Base-by-base conservation (phyloP, 1,284 basidiomycete species). In the Cryptococcus sp. region DNA sequence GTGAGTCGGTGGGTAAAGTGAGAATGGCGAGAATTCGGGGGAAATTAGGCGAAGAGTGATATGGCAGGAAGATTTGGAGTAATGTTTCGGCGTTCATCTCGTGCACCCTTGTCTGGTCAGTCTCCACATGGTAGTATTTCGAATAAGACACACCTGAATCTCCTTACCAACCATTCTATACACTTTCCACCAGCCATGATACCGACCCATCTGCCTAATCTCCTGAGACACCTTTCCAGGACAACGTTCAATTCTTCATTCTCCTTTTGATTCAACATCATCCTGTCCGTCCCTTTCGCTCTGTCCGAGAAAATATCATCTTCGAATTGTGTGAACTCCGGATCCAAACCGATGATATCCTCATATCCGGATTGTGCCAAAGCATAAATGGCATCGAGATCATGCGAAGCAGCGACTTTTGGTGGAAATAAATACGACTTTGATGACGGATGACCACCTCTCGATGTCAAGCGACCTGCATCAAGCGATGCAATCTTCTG, bases 31-130 rank as follows among this genome's bases (percentile, higher is more conserved):
- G 80, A 82, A 98, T 90, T 71, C 95, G 94, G 6, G 88, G 83
- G 74, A 98, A 98, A 71, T 98, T 93, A 0, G 89, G 86, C 2
- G 95, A 91, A 64, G 93, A 90, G 69, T 98, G 92, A 72, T 95
- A 98, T 0, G 96, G 96, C 33, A 98, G 77, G 76, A 98, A 98
- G 15, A 91, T 80, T 11, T 86, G 79, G 5, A 98, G 80, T 23
- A 94, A 67, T n/a, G 83, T 81, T 48, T 87, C 81, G 43, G 93
- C 82, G 68, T 97, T 96, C 80, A 97, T 93, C 71, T 98, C 93
- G 72, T 98, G 84, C 41, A 98, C 84, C 68, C 94, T 95, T 67
- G 5, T 46, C 5, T 53, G 37, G 0, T 0, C 23, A 10, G 37
- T 47, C 7, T 2, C 23, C 23, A 23, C 23, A 23, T 23, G 34